A percentile compares a stretch with the other conserved stretches of the same genome.
Evolutionary conservation across 2,329 filamentous ascomycete genomes (phyloP).

Genomic region (Neopestalotiopsis sp.): DNA sequence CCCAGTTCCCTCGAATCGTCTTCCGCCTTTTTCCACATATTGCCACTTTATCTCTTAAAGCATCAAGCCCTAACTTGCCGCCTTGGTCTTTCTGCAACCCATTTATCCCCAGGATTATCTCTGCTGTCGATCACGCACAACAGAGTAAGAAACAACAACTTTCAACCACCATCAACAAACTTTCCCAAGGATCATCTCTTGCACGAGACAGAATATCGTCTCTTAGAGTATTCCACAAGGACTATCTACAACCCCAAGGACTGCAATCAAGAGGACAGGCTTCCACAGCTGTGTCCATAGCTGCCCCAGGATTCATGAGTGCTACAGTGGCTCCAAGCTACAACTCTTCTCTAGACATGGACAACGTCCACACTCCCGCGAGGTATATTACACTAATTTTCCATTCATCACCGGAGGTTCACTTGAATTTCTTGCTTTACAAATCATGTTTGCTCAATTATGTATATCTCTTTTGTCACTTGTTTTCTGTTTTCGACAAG

Average conservation of each 20-base stretch:
- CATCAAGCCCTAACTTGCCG: slow-evolving; percentile 22
- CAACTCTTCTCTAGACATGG: slow-evolving; percentile 57
- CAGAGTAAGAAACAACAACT: neutral
- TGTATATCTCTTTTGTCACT: slow-evolving; percentile 36
- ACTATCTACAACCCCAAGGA: slow-evolving; percentile 9
- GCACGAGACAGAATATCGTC: slow-evolving; percentile 11
- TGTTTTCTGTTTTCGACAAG: slow-evolving; percentile 29
- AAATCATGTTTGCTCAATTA: slow-evolving; percentile 31
- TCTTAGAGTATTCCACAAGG: slow-evolving; percentile 15
- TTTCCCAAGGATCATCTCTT: slow-evolving; percentile 10
- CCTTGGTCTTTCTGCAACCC: slow-evolving; percentile 11
- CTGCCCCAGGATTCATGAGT: slow-evolving; percentile 43
- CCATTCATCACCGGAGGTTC: slow-evolving; percentile 50
- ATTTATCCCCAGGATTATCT: slow-evolving; percentile 16
- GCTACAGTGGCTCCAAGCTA: slow-evolving; percentile 55
- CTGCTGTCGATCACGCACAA: slow-evolving; percentile 11
- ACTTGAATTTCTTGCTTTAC: slow-evolving; percentile 40
- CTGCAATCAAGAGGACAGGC: slow-evolving; percentile 9
- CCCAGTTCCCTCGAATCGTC: slow-evolving; percentile 28
- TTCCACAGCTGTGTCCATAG: slow-evolving; percentile 12
- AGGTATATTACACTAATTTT: slow-evolving; percentile 64
- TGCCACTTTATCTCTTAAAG: slow-evolving; percentile 21
- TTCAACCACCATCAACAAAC: slow-evolving; percentile 6
- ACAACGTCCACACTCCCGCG: slow-evolving; percentile 64
- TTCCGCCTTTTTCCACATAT: slow-evolving; percentile 21